These are phyloP conservation scores for Lactarius indigo DNA, from an alignment of 768 basidiomycete genomes.

Conservation along the genomic window DNA sequence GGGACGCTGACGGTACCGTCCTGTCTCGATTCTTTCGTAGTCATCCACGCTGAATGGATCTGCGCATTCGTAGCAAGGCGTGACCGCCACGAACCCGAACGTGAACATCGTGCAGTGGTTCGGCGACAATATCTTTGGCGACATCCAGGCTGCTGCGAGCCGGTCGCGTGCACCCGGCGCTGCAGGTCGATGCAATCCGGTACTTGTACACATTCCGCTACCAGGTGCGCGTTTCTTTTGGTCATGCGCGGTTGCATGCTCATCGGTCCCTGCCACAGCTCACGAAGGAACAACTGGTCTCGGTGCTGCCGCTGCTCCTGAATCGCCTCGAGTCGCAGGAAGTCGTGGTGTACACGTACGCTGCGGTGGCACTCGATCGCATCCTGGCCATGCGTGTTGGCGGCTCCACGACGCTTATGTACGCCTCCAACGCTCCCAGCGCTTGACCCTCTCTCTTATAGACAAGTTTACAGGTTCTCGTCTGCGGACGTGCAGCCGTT, in stretches of 20 bases:
- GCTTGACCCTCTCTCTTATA: background rate
- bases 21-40: background rate
- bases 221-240: constrained; percentile 52
- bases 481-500: constrained; percentile 84
- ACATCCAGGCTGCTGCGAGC: constrained; percentile 68
- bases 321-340: constrained; percentile 78
- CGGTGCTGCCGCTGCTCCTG: constrained; percentile 83
- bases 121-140: constrained; percentile 83
- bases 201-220: constrained; percentile 95
- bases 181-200: constrained; percentile 95
- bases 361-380: constrained; percentile 96
- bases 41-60: background rate
- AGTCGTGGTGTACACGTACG: constrained; percentile 94
- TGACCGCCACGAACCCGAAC: constrained; percentile 87
- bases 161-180: constrained; percentile 70
- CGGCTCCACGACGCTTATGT: constrained; percentile 58
- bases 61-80: constrained; percentile 63
- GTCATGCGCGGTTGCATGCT: background rate
- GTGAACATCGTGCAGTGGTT: constrained; percentile 97
- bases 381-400: constrained; percentile 87
- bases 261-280: constrained; percentile 45
- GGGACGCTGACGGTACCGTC: constrained; percentile 71
- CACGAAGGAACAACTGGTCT: constrained; percentile 88
- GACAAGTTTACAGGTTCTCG: constrained; percentile 56
- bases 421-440: constrained; percentile 31